Evolutionary conservation across 148 eudicot genomes (phyloP), one percentile per base, ranked within the genome.

Genomic region (Cornus kousa): DNA sequence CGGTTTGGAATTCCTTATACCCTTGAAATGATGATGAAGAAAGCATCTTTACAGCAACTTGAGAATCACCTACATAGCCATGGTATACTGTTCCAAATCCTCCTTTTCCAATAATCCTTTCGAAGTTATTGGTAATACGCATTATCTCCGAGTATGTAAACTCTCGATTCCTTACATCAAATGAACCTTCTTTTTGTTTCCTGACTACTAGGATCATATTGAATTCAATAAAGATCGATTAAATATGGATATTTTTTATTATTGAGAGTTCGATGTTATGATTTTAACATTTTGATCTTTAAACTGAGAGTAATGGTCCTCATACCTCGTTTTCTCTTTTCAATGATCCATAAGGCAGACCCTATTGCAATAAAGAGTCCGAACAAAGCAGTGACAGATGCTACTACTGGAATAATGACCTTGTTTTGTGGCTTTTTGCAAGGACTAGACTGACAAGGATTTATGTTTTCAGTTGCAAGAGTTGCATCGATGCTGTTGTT

Each of bases 41-140:
- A 0, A 43, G 76, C 50, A 81, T 37, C 80, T 81, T 81, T 24
- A 81, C 72, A n/a, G 83, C 83, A 70, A 76, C 83, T 71, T 70
- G 64, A 20, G n/a, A 40, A 23, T 66, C 74, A n/a, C 68, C 71
- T 11, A 68, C 40, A 22, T 17, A 39, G 14, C 86, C 83, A 53
- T 22, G 59, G 11, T 83, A 83, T 12, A 83, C 86, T 28, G 78
- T 73, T 57, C 83, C 86, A 83, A 77, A 77, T 16, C 76, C 86
- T 72, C 86, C 86, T 67, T 77, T 80, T 24, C 86, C 86, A 48
- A 83, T 28, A 20, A 70, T 62, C 17, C 35, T 77, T 20, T 43
- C 8, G 48, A 43, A 43, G 48, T 43, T 43, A 7, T 43, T 43
- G 1, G 48, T 43, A 43, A 43, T 77, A 9, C 28, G 69, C 75